Evolutionary conservation across 2,329 filamentous ascomycete genomes (phyloP), one percentile per base, ranked within the genome.

Genomic region (Paraconiothyrium brasiliense): DNA sequence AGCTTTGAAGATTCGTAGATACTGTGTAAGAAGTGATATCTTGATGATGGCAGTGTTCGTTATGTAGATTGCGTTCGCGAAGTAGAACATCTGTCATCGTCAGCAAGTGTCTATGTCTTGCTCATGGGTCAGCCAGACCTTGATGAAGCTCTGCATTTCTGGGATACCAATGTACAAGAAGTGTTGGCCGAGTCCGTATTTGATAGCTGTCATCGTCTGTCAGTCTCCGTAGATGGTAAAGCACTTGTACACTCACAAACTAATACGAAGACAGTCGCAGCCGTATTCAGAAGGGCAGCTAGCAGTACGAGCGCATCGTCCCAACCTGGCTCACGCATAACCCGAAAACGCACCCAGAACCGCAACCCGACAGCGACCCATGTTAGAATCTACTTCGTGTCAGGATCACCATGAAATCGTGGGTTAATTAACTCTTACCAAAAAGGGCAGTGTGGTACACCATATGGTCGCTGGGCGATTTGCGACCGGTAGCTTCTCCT

Each of bases 1-100:
- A 2, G 70, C 68, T 51, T 72, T 72, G 70, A 78, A 78, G 16
- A 79, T 75, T 37, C 77, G 77, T 9, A 78, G 67, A 51, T 78
- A 79, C 59, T 79, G 77, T 14, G 76, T 41, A 0, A 79, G 69
- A 4, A 79, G 63, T 2, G 77, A 75, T 3, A 76, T 50, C 54
- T 79, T 79, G 68, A 79, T 77, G 22, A 78, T 24, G 14, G 70
- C 65, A 7, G 71, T 74, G 22, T 76, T 65, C 20, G 65, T 71
- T n/a, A 74, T 60, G 59, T 78, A 78, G 8, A 74, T 41, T 5
- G 63, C 66, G 39, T 76, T 69, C 50, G 65, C 69, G 30, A 74
- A 57, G 47, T 75, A 77, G 50, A 74, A 77, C 14, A 64, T 30
- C 72, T 76, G n/a, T 24, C 16, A 52, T 39, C 16, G 1, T 47